Evolutionary conservation across 1,284 basidiomycete genomes (phyloP).

Genomic region (Waitea zeae): DNA sequence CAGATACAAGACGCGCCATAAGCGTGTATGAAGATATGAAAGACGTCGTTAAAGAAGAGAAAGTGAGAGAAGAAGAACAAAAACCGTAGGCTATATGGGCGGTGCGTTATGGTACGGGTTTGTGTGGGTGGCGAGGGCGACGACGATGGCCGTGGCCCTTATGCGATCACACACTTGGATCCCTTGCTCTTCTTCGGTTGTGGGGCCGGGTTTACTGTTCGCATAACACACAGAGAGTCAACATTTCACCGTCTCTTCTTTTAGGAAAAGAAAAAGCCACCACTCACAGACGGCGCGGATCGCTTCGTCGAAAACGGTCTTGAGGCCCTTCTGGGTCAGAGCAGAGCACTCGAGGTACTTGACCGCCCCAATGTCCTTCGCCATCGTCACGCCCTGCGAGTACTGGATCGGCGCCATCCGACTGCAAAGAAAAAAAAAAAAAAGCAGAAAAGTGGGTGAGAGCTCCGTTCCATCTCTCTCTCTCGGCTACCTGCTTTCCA

Average conservation of each 20-base stretch:
- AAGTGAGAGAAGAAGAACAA: too few relatives aligned
- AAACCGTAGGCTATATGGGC: too few relatives aligned
- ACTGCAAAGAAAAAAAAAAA: constrained; percentile 22
- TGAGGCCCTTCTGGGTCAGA: constrained; percentile 92
- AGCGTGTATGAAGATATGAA: too few relatives aligned
- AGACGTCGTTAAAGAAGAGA: too few relatives aligned
- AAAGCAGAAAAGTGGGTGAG: constrained; percentile 3
- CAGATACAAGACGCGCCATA: too few relatives aligned
- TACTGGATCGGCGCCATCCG: constrained; percentile 93
- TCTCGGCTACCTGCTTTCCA: too few relatives aligned
- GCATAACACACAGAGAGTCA: too few relatives aligned
- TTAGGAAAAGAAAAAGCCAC: constrained; percentile 2
- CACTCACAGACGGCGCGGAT: constrained; percentile 81
- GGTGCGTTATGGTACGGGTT: too few relatives aligned
- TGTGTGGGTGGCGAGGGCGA: too few relatives aligned
- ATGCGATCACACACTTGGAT: constrained; percentile 70
- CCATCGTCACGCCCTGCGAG: constrained; percentile 80
- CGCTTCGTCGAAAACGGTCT: constrained; percentile 94
- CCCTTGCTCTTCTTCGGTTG: constrained; percentile 25
- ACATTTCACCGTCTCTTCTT: constrained; percentile 6
- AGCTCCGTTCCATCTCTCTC: not conserved
- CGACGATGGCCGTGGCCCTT: too few relatives aligned
- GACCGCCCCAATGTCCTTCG: constrained; percentile 87
- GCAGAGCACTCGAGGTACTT: constrained; percentile 97
- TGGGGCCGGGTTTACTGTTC: constrained; percentile 59